These are phyloP conservation scores for Alternaria triticina DNA, from an alignment of 2,329 filamentous ascomycete species.

Conservation along the genomic window DNA sequence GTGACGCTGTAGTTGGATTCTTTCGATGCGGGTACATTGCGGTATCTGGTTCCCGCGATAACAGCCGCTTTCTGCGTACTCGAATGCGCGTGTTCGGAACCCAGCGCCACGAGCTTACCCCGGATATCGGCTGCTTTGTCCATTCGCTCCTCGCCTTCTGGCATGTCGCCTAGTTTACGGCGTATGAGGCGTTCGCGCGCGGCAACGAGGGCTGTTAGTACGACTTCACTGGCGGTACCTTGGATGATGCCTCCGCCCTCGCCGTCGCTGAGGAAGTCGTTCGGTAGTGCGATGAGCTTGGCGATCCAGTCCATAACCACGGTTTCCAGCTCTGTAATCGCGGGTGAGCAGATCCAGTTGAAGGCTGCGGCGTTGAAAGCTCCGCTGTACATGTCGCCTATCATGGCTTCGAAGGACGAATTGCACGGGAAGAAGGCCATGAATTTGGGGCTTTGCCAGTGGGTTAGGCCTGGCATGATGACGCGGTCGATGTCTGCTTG, in stretches of 20 bases:
- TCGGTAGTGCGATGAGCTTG: constrained; percentile 74
- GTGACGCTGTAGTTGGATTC: constrained; percentile 74
- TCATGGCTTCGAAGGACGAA: constrained; percentile 80
- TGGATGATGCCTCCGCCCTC: constrained; percentile 93
- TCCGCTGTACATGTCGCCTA: constrained; percentile 90
- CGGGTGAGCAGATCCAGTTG: constrained; percentile 96
- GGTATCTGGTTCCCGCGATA: constrained; percentile 84
- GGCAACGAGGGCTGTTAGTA: constrained; percentile 85
- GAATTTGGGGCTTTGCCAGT: constrained; percentile 92
- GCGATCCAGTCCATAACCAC: constrained; percentile 92
- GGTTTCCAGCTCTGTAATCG: constrained; percentile 91
- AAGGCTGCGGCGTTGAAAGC: constrained; percentile 91
- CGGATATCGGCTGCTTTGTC: constrained; percentile 72
- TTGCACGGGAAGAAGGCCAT: constrained; percentile 93
- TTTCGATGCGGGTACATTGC: constrained; percentile 68
- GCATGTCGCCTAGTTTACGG: constrained; percentile 35
- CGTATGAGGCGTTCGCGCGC: constrained; percentile 73
- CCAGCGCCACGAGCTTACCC: constrained; percentile 78
- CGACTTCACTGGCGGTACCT: constrained; percentile 85
- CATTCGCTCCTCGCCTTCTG: constrained; percentile 43
- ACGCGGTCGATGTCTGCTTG: constrained; percentile 82
- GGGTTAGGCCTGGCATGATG: constrained; percentile 90
- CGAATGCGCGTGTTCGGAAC: constrained; percentile 80
- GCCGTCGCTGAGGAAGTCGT: constrained; percentile 74
- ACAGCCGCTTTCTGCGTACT: constrained; percentile 86